These are phyloP conservation scores for Penicillium odoratum DNA, from an alignment of 495 filamentous ascomycete genomes.

Conservation along the genomic window DNA sequence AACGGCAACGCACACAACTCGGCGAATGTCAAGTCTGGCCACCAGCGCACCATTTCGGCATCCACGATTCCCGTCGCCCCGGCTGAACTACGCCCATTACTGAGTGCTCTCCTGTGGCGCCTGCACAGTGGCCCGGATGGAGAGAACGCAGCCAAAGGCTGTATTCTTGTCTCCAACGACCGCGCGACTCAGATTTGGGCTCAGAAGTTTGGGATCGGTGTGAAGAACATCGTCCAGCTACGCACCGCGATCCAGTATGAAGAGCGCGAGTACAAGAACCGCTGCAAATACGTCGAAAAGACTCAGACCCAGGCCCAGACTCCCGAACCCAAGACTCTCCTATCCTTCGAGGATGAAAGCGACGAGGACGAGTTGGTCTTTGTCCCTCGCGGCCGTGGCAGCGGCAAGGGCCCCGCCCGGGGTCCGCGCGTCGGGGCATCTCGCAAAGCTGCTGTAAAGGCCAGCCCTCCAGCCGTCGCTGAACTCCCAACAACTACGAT, in stretches of 20 bases:
- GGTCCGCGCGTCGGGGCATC: constrained; percentile 23
- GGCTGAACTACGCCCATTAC: constrained; percentile 51
- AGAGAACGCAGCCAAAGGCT: constrained; percentile 39
- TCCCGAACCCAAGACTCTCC: constrained; percentile 41
- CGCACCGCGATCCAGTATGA: constrained; percentile 59
- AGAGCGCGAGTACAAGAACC: constrained; percentile 59
- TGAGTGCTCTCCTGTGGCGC: constrained; percentile 63
- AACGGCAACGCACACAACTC: constrained; percentile 27
- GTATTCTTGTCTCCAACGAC: constrained; percentile 62
- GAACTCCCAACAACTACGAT: constrained; percentile 26
- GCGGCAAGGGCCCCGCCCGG: constrained; percentile 40
- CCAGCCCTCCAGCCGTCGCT: constrained; percentile 16
- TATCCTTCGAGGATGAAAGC: constrained; percentile 50
- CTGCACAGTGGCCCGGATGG: constrained; percentile 51
- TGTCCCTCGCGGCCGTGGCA: constrained; percentile 44
- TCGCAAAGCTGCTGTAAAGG: constrained; percentile 31
- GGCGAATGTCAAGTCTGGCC: constrained; percentile 25
- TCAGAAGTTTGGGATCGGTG: constrained; percentile 58
- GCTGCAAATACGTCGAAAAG: constrained; percentile 50
- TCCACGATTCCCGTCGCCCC: constrained; percentile 43
- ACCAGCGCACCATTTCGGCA: constrained; percentile 40
- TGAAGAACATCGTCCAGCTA: constrained; percentile 60
- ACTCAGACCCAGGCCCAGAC: constrained; percentile 31
- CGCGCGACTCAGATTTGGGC: constrained; percentile 55
- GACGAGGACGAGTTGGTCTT: constrained; percentile 63